Base-by-base conservation (phyloP, 805 yeast genomes). In the Saccharomycopsis sp. region DNA sequence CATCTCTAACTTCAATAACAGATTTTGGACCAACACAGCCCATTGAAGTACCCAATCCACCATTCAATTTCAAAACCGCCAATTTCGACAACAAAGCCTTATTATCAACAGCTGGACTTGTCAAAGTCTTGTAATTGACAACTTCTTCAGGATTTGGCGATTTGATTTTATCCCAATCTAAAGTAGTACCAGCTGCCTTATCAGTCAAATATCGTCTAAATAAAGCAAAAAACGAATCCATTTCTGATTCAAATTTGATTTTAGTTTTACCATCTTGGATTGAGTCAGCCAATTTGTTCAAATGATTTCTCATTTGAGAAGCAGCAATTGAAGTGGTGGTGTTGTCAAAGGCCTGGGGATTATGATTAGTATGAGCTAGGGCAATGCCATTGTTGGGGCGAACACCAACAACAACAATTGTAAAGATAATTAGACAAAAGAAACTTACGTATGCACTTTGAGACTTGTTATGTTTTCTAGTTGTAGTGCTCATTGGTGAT, bases 21-120 rank as follows among this genome's bases (percentile, higher is more conserved):
- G 96, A 85, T 67, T 89, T 89, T 53, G 98, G 98, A 48, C 98
- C 98, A 51, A 93, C 97, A 71, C 98, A 93, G 47, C 98, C 98
- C 98, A 93, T 93, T 7, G 97, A 90, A 17, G 98, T 93, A 61
- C 98, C 98, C 56, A 93, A 74, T 35, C 98, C 98, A 72, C 98
- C 98, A 63, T 93, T 93, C 63, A 93, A 76, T 70, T 93, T 93
- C 65, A 93, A 74, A 34, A 93, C 98, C 6, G 97, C 97, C 62
- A 93, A 75, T 65, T 89, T 89, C 55, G 79, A 66, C 58, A 93
- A 72, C 63, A 77, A 72, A 50, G 67, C 64, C 37, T 64, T 53
- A 48, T 63, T 68, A 19, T 64, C 59, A 24, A 64, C 58, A 36
- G 63, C 63, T 39, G 67, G 70, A 11, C 65, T 58, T 4, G 59